Base-by-base conservation (phyloP, 257 asterid species). In the Cynanchum wilfordii region DNA sequence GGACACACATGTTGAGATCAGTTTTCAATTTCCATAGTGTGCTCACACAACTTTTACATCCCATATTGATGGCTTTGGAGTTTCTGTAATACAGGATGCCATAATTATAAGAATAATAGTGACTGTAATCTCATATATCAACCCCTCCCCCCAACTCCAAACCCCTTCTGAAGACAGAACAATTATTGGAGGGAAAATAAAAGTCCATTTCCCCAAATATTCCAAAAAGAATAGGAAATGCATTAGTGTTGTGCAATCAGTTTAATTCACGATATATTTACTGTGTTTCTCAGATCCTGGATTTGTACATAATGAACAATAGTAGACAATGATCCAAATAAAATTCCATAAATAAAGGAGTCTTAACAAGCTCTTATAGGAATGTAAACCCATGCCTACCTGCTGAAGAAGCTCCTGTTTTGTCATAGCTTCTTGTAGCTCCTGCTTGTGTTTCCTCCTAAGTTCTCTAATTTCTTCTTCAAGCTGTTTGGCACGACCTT, bases 321-420 rank as follows among this genome's bases (percentile, higher is more conserved):
- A 27, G 47, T 10, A 9, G 40, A 50, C n/a, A 29, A 10, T 7
- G 47, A 42, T 42, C 47, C 47, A 42, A 42, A 42, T 7, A 42
- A 42, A 42, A 8, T 42, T 42, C 47, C 47, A 42, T 42, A 42
- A 10, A 42, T 25, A 11, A 27, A 17, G 25, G 24, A 33, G 22
- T n/a, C 47, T 20, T 38, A 27, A 20, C 77, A 66, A 16, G 58
- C 27, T 33, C 56, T 72, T 16, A 17, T 51, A 33, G 66, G 68
- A 69, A 78, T 70, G 67, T 66, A 45, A 40, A 44, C 19, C 66
- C 49, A 30, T 33, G 65, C 19, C 52, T 78, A 95, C 99, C 96
- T 87, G 92, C 83, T 85, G 98, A 73, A 92, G 91, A 66, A 86
- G 96, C 79, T 95, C 99, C 79, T 88, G 97, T 75, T 87, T 91